phyloP scores from a whole-genome alignment of 1,139 yeast genomes.

The Scheffersomyces titani region DNA sequence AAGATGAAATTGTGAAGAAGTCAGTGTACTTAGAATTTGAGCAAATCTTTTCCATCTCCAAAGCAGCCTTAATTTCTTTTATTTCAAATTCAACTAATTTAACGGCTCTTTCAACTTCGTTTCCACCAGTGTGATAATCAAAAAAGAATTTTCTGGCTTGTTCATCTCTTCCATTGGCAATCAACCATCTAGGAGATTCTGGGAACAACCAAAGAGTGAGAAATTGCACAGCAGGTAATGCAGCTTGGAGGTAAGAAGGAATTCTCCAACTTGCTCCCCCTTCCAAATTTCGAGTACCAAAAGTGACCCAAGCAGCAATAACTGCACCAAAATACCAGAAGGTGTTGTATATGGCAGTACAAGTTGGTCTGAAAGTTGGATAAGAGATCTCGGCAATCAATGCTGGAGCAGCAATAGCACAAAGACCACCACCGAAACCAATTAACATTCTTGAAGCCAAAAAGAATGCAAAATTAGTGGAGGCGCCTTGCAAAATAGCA shows the following conservation, averaged over 20 bases:
- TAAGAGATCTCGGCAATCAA: slow-evolving; percentile 45
- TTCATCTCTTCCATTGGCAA: slow-evolving; percentile 35
- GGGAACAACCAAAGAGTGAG: slow-evolving; percentile 39
- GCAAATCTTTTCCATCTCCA: slow-evolving; percentile 33
- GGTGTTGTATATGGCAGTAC: slow-evolving; percentile 52
- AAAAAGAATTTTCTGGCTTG: slow-evolving; percentile 36
- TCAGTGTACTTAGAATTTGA: slow-evolving; percentile 31
- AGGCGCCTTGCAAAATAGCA: slow-evolving; percentile 39
- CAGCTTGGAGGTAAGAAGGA: slow-evolving; percentile 49
- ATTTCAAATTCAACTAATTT: slow-evolving; percentile 46
- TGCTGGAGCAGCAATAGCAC: slow-evolving; percentile 39
- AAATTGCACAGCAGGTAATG: slow-evolving; percentile 27
- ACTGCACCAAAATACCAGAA: slow-evolving; percentile 46
- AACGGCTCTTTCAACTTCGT: slow-evolving; percentile 28
- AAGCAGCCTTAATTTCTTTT: slow-evolving; percentile 43
- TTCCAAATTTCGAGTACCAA: slow-evolving; percentile 42
- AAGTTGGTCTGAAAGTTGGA: slow-evolving; percentile 48
- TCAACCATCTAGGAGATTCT: slow-evolving; percentile 49
- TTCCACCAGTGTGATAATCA: slow-evolving; percentile 41
- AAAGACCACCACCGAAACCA: slow-evolving; percentile 42
- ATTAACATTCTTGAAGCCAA: slow-evolving; percentile 38
- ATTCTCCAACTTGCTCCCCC: slow-evolving; percentile 44
- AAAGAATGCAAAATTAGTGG: slow-evolving; percentile 36
- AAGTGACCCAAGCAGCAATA: slow-evolving; percentile 56
- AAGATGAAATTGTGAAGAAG: slow-evolving; percentile 33